Evolutionary conservation across 495 filamentous ascomycete species (phyloP), one percentile per base, ranked within the genome.

Genomic region (Penicillium lagena): DNA sequence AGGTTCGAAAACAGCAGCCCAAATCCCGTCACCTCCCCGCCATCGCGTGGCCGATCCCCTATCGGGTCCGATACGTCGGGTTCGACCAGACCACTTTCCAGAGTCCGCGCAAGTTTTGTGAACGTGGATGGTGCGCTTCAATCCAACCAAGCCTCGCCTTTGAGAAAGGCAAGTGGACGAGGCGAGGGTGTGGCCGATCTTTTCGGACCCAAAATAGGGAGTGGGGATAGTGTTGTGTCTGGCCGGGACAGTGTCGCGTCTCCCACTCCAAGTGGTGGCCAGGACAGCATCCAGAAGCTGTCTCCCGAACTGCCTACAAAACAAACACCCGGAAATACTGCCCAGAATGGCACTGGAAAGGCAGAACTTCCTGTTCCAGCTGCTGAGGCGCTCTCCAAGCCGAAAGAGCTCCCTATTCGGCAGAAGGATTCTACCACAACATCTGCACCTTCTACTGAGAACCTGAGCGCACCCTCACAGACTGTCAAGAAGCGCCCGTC

Each of bases 41-140:
- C 84, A 29, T 80, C 85, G 45, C 81, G 86, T 60, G 87, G 87
- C 45, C 77, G 84, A 59, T 87, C 86, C 34, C 83, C 86, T 43
- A 81, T 73, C 42, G 69, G 64, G 46, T 64, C 71, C 44, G 68
- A 70, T 40, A 62, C 63, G 39, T 63, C 64, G 37, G 64, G 63
- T 12, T 62, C 58, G 35, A 73, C 73, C 12, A 73, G 85, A 47
- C 86, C 80, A 17, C 72, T 88, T 12, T 85, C 83, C 42, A 90
- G 85, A 64, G 80, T 95, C 37, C 79, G 87, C 43, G 88, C 89
- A 29, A 89, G 78, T 56, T 96, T 96, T 60, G 79, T 95, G 36
- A 78, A 85, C 2, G 81, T 96, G 12, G 87, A 90, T 46, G 64
- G 65, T 29, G 61, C 56, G 6, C 46, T 62, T 28, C 64, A 62